Percentiles rank a stretch among this genome's conserved stretches.
These are phyloP conservation scores for Lobosporangium transversale DNA, from an alignment of 192 early-diverging fungal species.

Conservation along the genomic window DNA sequence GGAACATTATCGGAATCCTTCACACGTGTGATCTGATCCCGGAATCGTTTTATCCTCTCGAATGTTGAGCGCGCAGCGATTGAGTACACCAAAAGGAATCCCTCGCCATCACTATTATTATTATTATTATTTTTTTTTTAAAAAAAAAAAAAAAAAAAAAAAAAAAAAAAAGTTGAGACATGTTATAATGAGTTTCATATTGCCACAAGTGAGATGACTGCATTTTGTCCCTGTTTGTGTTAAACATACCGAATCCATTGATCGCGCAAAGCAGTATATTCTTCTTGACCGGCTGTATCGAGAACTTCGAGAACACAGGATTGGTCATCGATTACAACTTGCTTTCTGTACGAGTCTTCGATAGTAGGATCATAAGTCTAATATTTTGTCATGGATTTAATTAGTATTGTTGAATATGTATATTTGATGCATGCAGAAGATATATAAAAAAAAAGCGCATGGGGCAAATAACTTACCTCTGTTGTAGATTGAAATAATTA, in stretches of 20 bases:
- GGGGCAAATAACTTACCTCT: no score
- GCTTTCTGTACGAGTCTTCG: slow-evolving; percentile 98
- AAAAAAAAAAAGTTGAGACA: slow-evolving; percentile 8
- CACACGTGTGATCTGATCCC: slow-evolving; percentile 89
- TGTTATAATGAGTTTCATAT: no score
- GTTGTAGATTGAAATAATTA: no score
- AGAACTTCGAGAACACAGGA: slow-evolving; percentile 97
- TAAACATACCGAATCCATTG: slow-evolving; percentile 78
- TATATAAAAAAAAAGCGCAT: no score
- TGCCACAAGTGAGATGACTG: no score
- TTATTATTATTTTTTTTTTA: neutral
- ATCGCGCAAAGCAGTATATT: slow-evolving; percentile 83
- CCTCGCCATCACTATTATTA: slow-evolving; percentile 83
- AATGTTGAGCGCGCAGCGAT: slow-evolving; percentile 90
- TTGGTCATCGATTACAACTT: slow-evolving; percentile 96
- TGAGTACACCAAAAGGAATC: slow-evolving; percentile 91
- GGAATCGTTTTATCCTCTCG: slow-evolving; percentile 86
- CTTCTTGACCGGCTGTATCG: slow-evolving; percentile 94
- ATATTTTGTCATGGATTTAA: no score
- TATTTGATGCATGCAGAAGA: no score
- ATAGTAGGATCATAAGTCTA: slow-evolving; percentile 99
- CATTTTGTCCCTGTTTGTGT: no score
- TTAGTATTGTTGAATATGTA: no score
- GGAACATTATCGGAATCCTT: slow-evolving; percentile 90
- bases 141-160: neutral